phyloP scores from a whole-genome alignment of 768 basidiomycete genomes.

The Infundibulicybe gibba region DNA sequence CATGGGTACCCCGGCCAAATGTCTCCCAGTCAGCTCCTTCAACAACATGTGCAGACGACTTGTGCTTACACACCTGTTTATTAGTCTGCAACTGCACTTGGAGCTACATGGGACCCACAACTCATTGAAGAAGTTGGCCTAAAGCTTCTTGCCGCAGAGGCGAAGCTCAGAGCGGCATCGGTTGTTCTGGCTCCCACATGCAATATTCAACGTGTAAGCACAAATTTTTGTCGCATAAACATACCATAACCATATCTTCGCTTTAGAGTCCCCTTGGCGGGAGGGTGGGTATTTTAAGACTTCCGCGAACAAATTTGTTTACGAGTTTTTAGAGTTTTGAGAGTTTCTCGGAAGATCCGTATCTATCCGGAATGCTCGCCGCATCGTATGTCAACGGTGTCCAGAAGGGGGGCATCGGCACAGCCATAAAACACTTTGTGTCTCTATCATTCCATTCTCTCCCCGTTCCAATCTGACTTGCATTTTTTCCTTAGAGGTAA shows the following conservation, averaged over 20 bases:
- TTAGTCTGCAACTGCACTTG: slow-evolving; percentile 67
- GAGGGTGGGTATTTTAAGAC: slow-evolving; percentile 36
- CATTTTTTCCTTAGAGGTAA: slow-evolving; percentile 45
- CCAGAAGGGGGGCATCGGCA: slow-evolving; percentile 72
- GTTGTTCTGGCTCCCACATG: slow-evolving; percentile 77
- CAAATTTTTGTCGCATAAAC: background rate
- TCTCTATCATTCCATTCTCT: slow-evolving; percentile 19
- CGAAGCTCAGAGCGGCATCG: slow-evolving; percentile 66
- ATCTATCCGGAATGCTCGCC: slow-evolving; percentile 66
- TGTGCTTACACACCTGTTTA: background rate
- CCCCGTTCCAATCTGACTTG: background rate
- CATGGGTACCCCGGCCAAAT: slow-evolving; percentile 79
- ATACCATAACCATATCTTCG: slow-evolving; percentile 3
- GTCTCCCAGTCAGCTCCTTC: slow-evolving; percentile 50
- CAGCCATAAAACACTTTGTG: slow-evolving; percentile 83
- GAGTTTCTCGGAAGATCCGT: slow-evolving; percentile 77
- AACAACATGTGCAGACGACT: background rate
- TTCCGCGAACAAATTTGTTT: slow-evolving; percentile 2
- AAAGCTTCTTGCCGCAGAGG: slow-evolving; percentile 67
- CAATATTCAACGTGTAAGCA: slow-evolving; percentile 73
- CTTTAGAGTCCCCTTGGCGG: slow-evolving; percentile 67
- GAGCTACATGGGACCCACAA: slow-evolving; percentile 68
- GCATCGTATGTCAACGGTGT: slow-evolving; percentile 75
- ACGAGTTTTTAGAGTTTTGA: slow-evolving; percentile 54
- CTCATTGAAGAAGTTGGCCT: slow-evolving; percentile 60